Evolutionary conservation across 805 yeast species (phyloP), one percentile per base, ranked within the genome.

Genomic region (Nakazawaea laoshanensis): DNA sequence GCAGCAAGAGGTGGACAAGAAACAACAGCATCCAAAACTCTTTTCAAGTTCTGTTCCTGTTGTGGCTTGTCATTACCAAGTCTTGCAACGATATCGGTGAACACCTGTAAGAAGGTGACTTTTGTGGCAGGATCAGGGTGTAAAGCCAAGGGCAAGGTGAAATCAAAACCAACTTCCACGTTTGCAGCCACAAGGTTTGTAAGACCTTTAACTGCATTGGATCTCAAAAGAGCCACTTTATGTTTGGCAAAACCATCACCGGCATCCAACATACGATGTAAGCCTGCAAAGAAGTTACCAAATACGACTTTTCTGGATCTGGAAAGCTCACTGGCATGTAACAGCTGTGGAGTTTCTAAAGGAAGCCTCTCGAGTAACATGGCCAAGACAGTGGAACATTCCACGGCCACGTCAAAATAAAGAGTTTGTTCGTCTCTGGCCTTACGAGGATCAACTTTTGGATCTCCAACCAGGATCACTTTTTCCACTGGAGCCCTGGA

Each of bases 141-240:
- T 45, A 76, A 83, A 0, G 94, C 92, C 49, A 85, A 66, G 0
- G 92, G 87, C 11, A 85, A 52, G 3, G 88, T 86, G 50, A 72
- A 74, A 33, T 74, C 74, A 45, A 86, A 58, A 6, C 95, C 94
- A 16, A 82, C 76, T 35, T 79, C 86, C 5, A 79, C 74, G 45
- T 86, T 86, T 4, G 84, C 67, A 43, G 72, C 76, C 29, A 86
- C 61, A 33, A 86, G 52, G 42, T 81, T 81, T 2, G 87, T 74
- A 31, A 85, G 60, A 14, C 83, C 74, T 15, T 62, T 57, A 34
- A 84, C 71, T 8, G 78, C 73, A 51, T 77, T 74, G 13, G 78
- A 83, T 13, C 75, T 67, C 19, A 85, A 63, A 7, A 59, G 52
- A 16, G 69, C 61, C 9, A 73, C 59, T 46, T 80, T 77, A 46